Conservation (phyloP, 768 basidiomycete genomes). For the Amanita rimosa region DNA sequence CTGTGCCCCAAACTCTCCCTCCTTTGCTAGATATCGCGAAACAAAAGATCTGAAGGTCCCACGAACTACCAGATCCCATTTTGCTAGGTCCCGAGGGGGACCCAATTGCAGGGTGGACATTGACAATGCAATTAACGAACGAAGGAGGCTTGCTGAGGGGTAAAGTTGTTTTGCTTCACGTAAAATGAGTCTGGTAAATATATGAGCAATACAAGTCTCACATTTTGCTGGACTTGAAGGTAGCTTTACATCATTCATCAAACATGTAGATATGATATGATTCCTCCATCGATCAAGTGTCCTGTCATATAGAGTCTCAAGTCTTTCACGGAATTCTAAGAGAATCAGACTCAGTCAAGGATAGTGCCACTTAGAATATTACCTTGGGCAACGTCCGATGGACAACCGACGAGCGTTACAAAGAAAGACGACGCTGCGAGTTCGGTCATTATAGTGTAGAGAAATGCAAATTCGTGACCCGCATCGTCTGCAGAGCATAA, state of each 20-base stretch:
- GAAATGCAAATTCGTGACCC: neutral
- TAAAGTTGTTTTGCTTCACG: slow-evolving; percentile 15
- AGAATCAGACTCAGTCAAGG: neutral
- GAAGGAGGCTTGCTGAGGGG: slow-evolving; percentile 44
- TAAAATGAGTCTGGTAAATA: neutral
- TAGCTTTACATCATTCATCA: slow-evolving; percentile 14
- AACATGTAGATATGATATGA: slow-evolving; percentile 23
- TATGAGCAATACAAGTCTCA: slow-evolving; percentile 9
- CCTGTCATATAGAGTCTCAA: slow-evolving; percentile 28
- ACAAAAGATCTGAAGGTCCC: slow-evolving; percentile 30
- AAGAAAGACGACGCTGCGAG: slow-evolving; percentile 4
- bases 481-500: neutral
- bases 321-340: slow-evolving; percentile 38
- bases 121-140: slow-evolving; percentile 43
- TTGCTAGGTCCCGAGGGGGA: slow-evolving; percentile 24
- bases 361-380: slow-evolving; percentile 4
- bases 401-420: slow-evolving; percentile 1
- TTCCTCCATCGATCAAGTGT: slow-evolving; percentile 46
- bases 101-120: slow-evolving; percentile 47
- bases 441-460: slow-evolving; percentile 10
- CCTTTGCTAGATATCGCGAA: slow-evolving; percentile 19
- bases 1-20: slow-evolving; percentile 4
- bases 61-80: slow-evolving; percentile 23
- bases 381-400: slow-evolving; percentile 19
- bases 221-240: slow-evolving; percentile 13